A percentile compares a stretch with the other conserved stretches of the same genome.
Evolutionary conservation across 768 basidiomycete species (phyloP).

Genomic region (Udeniomyces megalosporus): DNA sequence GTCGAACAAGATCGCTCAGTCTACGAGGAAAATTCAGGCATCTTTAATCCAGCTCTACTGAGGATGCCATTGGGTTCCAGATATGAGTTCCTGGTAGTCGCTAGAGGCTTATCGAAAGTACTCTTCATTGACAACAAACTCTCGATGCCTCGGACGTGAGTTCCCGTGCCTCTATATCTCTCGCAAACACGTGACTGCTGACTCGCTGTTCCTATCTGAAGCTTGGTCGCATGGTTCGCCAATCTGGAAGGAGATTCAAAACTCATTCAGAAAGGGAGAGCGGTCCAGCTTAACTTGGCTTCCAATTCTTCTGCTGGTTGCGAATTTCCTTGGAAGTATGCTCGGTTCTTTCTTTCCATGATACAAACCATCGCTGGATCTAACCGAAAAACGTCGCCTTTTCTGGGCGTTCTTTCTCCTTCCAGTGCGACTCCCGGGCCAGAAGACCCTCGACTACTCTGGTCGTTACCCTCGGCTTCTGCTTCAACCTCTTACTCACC

Average conservation of each 20-base stretch:
- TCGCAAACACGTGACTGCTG: not conserved
- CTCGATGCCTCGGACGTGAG: too few relatives aligned
- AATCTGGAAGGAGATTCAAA: not conserved
- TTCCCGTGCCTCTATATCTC: too few relatives aligned
- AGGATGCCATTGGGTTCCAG: not conserved
- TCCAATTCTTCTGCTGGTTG: not conserved
- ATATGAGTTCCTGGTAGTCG: not conserved
- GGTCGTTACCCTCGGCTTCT: not conserved
- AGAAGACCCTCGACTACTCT: not conserved
- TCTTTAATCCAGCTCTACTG: not conserved
- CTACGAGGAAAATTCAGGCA: not conserved
- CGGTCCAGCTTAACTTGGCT: not conserved
- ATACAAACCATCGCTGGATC: not conserved
- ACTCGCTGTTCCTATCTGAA: too few relatives aligned
- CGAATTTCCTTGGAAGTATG: constrained; percentile 1
- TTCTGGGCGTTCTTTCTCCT: too few relatives aligned
- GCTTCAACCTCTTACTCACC: too few relatives aligned
- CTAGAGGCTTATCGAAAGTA: not conserved
- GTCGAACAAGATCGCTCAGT: not conserved
- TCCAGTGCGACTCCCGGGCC: not conserved
- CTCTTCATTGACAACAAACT: too few relatives aligned
- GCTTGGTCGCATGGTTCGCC: not conserved
- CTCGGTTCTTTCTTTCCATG: not conserved
- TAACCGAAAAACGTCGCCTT: too few relatives aligned
- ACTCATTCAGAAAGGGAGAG: not conserved